A percentile compares a stretch with the other conserved stretches of the same genome.
phyloP scores from a whole-genome alignment of 129 eudicot genomes.

The Calendula officinalis region DNA sequence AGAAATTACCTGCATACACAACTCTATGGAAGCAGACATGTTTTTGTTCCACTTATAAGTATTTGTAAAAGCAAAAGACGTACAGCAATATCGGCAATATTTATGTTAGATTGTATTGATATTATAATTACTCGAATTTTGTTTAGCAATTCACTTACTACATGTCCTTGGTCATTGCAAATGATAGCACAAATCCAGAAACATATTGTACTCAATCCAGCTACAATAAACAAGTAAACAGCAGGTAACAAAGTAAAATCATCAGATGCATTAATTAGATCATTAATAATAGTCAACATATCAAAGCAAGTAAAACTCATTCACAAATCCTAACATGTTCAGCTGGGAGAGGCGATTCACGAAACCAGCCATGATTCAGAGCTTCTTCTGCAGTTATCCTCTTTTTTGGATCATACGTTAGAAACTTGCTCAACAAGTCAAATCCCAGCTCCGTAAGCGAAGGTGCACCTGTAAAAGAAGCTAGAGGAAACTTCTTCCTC shows the following conservation, averaged over 20 bases:
- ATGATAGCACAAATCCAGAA: too few species aligned
- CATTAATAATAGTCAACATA: not conserved
- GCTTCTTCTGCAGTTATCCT: slow-evolving; percentile 71
- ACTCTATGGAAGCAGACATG: too few species aligned
- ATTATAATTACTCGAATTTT: too few species aligned
- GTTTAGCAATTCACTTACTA: too few species aligned
- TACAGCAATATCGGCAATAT: too few species aligned
- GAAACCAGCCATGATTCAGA: slow-evolving; percentile 65
- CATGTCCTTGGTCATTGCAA: too few species aligned
- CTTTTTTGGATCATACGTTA: slow-evolving; percentile 61
- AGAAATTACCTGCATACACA: too few species aligned
- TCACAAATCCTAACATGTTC: slow-evolving; percentile 26
- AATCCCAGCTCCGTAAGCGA: slow-evolving; percentile 47
- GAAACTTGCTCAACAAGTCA: slow-evolving; percentile 61
- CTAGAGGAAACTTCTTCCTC: too few species aligned
- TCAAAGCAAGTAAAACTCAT: not conserved
- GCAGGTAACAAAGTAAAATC: not conserved
- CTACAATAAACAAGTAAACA: slow-evolving; percentile 25
- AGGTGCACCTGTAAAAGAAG: not conserved
- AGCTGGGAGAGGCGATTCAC: slow-evolving; percentile 63
- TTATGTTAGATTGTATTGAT: too few species aligned
- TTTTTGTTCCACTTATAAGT: too few species aligned
- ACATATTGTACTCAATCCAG: too few species aligned
- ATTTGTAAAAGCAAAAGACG: too few species aligned
- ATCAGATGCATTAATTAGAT: slow-evolving; percentile 3